Conservation (phyloP, 345 rosid species). For the Melaleuca alternifolia region DNA sequence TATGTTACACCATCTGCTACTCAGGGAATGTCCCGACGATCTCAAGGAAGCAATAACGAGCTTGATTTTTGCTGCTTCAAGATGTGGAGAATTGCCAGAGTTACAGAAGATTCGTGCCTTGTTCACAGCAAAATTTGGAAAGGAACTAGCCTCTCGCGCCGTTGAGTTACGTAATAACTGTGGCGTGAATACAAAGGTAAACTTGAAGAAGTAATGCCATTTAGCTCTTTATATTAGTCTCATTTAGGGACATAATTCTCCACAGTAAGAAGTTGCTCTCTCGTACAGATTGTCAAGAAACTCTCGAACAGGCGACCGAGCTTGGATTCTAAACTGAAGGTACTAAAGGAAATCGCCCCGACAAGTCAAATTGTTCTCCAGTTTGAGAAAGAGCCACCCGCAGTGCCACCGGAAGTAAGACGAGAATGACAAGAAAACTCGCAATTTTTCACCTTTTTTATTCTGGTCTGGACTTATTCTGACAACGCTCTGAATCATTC, state of each 20-base stretch:
- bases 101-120: slow-evolving; percentile 20
- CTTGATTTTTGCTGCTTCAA: slow-evolving; percentile 44
- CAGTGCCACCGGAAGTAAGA: slow-evolving; percentile 6
- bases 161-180: slow-evolving; percentile 25
- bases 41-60: slow-evolving; percentile 33
- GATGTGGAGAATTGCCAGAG: slow-evolving; percentile 43
- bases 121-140: slow-evolving; percentile 18
- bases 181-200: slow-evolving; percentile 28
- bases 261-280: not conserved
- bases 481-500: not conserved
- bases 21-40: slow-evolving; percentile 42
- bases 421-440: not conserved
- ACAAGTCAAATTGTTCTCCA: slow-evolving; percentile 16
- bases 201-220: not conserved
- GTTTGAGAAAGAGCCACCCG: slow-evolving; percentile 8
- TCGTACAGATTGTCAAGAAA: slow-evolving; percentile 26
- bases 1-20: not conserved
- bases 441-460: not conserved
- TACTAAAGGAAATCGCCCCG: slow-evolving; percentile 15
- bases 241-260: not conserved
- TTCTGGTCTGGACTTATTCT: not conserved
- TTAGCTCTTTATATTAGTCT: not conserved
- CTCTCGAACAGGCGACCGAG: slow-evolving; percentile 18
- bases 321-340: slow-evolving; percentile 24
- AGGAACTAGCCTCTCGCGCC: slow-evolving; percentile 24